phyloP scores from a whole-genome alignment of 345 rosid species.

The Geranium brycei region DNA sequence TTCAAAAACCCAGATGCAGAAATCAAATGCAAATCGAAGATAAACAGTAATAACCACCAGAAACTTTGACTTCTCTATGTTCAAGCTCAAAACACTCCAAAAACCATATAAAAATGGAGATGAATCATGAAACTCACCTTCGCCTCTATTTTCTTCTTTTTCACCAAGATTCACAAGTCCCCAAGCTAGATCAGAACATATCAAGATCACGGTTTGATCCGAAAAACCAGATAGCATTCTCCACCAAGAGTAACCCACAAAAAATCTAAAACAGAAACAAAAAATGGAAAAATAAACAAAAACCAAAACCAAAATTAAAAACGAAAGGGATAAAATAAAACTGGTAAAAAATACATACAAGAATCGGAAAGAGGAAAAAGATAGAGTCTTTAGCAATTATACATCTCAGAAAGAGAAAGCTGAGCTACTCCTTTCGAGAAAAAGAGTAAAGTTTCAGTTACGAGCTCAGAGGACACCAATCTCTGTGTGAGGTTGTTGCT shows the following conservation, averaged over 20 bases:
- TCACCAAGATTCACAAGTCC: not conserved
- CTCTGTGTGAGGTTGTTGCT: not conserved
- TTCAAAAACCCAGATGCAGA: conserved; percentile 10
- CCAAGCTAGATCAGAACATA: conserved; percentile 17
- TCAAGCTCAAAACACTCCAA: not conserved
- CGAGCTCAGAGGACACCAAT: not conserved
- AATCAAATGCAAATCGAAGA: conserved; percentile 7
- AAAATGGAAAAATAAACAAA: conserved; percentile 2
- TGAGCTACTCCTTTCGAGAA: conserved; percentile 13
- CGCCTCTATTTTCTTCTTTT: not conserved
- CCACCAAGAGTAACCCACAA: conserved; percentile 14
- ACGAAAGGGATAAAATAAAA: not conserved
- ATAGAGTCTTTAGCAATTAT: not conserved
- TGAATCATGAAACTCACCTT: not conserved
- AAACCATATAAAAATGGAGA: not conserved
- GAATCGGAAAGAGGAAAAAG: not conserved
- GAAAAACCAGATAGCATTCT: conserved; percentile 13
- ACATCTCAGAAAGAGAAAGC: conserved; percentile 9
- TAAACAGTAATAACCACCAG: conserved; percentile 2
- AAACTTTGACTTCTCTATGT: conserved; percentile 1
- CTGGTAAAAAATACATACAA: not conserved
- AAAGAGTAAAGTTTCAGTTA: not conserved
- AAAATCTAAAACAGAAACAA: not conserved
- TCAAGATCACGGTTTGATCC: conserved; percentile 34
- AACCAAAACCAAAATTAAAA: not conserved